Conservation (phyloP, 1,284 basidiomycete genomes). For the Hymenochaete sp. region DNA sequence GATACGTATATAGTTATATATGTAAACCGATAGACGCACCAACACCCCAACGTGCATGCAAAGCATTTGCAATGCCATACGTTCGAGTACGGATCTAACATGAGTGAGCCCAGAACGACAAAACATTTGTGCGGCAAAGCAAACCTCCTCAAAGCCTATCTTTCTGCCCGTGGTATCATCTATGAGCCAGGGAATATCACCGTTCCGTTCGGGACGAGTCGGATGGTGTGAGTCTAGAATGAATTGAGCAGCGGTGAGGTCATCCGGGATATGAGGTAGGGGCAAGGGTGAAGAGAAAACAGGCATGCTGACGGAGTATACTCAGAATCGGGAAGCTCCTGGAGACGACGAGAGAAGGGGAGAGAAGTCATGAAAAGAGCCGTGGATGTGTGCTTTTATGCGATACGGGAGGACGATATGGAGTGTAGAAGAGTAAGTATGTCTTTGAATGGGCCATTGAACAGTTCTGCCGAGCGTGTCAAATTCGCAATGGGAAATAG, state of each 20-base stretch:
- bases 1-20: not conserved
- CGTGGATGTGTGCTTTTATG: no score
- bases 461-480: no score
- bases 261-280: conserved; percentile 50
- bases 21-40: conserved; percentile 23
- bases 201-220: conserved; percentile 36
- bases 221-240: conserved; percentile 50
- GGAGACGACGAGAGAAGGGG: not conserved
- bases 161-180: conserved; percentile 50
- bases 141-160: conserved; percentile 43
- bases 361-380: not conserved
- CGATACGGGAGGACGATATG: no score
- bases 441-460: no score
- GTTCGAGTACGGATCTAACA: conserved; percentile 42
- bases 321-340: not conserved
- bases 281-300: conserved; percentile 34
- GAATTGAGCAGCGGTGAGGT: conserved; percentile 69
- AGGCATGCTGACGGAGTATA: conserved; percentile 27
- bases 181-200: conserved; percentile 50
- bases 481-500: no score
- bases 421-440: no score
- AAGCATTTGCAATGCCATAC: conserved; percentile 52
- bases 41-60: conserved; percentile 43
- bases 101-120: not conserved
- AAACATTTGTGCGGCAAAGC: conserved; percentile 13